phyloP scores from a whole-genome alignment of 139 green algal genomes.

The Nannochloris sp. region DNA sequence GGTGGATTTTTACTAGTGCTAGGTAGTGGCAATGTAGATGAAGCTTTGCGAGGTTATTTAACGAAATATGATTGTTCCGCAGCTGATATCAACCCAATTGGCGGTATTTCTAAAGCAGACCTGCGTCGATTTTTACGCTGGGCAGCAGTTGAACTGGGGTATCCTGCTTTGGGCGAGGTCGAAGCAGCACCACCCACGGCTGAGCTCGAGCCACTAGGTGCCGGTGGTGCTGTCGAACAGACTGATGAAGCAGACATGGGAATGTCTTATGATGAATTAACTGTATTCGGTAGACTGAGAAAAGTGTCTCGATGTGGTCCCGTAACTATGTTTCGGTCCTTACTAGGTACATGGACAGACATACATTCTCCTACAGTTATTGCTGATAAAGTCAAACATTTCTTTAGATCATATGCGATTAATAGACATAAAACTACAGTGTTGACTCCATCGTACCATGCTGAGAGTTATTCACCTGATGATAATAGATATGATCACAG shows the following conservation, averaged over 20 bases:
- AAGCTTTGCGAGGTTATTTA: constrained; percentile 80
- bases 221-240: constrained; percentile 43
- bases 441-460: constrained; percentile 93
- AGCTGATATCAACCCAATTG: constrained; percentile 96
- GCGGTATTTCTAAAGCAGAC: constrained; percentile 74
- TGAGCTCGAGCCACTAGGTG: constrained; percentile 84
- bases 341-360: constrained; percentile 45
- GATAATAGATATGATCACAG: constrained; percentile 94
- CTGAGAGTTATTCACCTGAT: constrained; percentile 90
- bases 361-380: constrained; percentile 36
- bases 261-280: constrained; percentile 91
- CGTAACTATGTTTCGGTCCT: constrained; percentile 75
- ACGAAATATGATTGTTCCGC: constrained; percentile 92
- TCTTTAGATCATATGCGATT: constrained; percentile 92
- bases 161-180: constrained; percentile 64
- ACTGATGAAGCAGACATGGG: constrained; percentile 93
- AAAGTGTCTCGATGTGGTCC: constrained; percentile 83
- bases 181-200: constrained; percentile 82
- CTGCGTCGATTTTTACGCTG: constrained; percentile 75
- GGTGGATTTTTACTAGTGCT: constrained; percentile 91
- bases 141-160: constrained; percentile 70
- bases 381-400: constrained; percentile 80
- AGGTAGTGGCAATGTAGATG: constrained; percentile 93
- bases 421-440: constrained; percentile 97
- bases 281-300: constrained; percentile 80